A percentile compares a stretch with the other conserved stretches of the same genome.
Conservation (phyloP, 176 grass and related monocot species). For the Carex parvula region DNA sequence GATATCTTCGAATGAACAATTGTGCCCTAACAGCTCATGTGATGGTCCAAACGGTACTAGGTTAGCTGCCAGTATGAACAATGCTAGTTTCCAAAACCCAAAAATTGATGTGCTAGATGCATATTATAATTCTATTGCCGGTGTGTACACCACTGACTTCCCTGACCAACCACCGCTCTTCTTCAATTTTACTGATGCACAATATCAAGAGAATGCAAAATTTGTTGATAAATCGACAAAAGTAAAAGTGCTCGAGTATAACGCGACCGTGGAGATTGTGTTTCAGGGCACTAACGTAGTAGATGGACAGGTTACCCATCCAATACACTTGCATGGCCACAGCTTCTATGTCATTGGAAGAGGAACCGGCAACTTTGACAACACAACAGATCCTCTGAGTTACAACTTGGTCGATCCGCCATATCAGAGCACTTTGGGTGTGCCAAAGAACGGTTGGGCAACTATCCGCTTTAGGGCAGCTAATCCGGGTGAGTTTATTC, state of each 20-base stretch:
- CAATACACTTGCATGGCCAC: constrained; percentile 46
- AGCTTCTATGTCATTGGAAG: constrained; percentile 42
- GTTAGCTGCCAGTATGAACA: constrained; percentile 50
- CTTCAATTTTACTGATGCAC: constrained; percentile 42
- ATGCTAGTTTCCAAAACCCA: constrained; percentile 36
- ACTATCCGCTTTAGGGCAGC: constrained; percentile 30
- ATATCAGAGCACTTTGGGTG: constrained; percentile 34
- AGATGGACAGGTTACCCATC: too few relatives aligned
- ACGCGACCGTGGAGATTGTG: too few relatives aligned
- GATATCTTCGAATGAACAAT: background rate
- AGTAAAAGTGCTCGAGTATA: too few relatives aligned
- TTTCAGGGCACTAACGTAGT: too few relatives aligned
- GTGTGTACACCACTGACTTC: constrained; percentile 28
- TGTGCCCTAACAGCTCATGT: background rate
- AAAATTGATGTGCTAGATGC: constrained; percentile 18
- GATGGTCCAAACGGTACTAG: background rate
- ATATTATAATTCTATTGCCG: constrained; percentile 27
- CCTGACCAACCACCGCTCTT: constrained; percentile 14
- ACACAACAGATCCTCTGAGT: constrained; percentile 22
- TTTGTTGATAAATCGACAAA: background rate
- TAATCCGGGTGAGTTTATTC: constrained; percentile 42
- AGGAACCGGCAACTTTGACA: constrained; percentile 39
- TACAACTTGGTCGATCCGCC: constrained; percentile 47
- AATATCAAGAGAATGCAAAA: background rate
- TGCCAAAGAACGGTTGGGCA: constrained; percentile 31